Conservation (phyloP, 257 asterid species). For the Avicennia marina region DNA sequence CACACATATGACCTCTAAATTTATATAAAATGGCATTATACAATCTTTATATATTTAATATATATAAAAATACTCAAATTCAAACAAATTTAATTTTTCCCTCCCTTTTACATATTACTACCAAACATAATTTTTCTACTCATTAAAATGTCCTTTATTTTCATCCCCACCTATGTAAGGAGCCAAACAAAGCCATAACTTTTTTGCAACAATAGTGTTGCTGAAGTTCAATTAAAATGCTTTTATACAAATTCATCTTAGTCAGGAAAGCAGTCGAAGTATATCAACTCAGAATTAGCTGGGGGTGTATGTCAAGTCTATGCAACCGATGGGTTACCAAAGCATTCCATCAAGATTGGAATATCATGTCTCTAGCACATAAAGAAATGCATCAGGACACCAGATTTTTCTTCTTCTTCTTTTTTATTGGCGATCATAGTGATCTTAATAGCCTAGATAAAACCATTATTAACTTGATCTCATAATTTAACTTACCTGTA, state of each 20-base stretch:
- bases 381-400: too few species aligned
- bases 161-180: too few species aligned
- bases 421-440: background rate
- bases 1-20: too few species aligned
- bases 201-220: background rate
- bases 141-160: too few species aligned
- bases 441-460: constrained; percentile 1
- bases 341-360: background rate
- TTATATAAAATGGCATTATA: too few species aligned
- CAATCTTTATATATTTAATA: too few species aligned
- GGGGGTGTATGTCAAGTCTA: background rate
- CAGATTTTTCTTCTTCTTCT: background rate
- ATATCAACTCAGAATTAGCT: background rate
- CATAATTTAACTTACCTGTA: constrained; percentile 45
- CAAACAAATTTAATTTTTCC: too few species aligned
- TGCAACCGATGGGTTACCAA: background rate
- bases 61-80: too few species aligned
- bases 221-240: background rate
- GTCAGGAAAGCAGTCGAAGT: background rate
- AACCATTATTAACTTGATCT: background rate
- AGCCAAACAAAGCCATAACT: too few species aligned
- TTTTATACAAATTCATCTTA: background rate
- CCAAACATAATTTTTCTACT: too few species aligned
- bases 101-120: too few species aligned
- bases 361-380: too few species aligned